Conservation (phyloP, 2,329 filamentous ascomycete species). For the Monilinia fructigena region DNA sequence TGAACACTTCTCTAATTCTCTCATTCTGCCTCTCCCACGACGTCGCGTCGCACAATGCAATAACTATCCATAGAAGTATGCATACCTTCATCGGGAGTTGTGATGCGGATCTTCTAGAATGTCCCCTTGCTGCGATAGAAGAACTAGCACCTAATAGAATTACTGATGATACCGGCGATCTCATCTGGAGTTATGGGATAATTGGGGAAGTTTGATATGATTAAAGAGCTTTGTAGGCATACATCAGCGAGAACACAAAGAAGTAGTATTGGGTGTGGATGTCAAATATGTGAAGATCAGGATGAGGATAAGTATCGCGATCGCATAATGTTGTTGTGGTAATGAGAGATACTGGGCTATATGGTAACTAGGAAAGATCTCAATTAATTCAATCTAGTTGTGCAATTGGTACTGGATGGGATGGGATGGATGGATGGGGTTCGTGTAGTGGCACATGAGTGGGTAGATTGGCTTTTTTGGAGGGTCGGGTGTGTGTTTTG, state of each 20-base stretch:
- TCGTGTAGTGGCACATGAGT: background rate
- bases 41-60: constrained; percentile 7
- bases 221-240: constrained; percentile 16
- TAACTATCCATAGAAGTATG: constrained; percentile 20
- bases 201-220: background rate
- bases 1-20: background rate
- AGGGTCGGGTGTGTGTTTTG: too few species aligned
- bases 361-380: constrained; percentile 19
- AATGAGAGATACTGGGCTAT: constrained; percentile 1
- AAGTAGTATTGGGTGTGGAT: background rate
- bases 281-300: background rate
- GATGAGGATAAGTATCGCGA: constrained; percentile 8
- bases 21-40: constrained; percentile 8
- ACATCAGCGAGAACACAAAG: constrained; percentile 7
- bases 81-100: constrained; percentile 40
- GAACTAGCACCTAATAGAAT: constrained; percentile 37
- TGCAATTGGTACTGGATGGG: constrained; percentile 18
- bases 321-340: constrained; percentile 20
- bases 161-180: constrained; percentile 33
- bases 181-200: constrained; percentile 36
- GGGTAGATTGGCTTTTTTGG: background rate
- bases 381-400: constrained; percentile 17
- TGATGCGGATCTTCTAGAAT: constrained; percentile 30
- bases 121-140: constrained; percentile 36
- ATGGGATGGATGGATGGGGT: background rate